A percentile compares a stretch with the other conserved stretches of the same genome.
Evolutionary conservation across 352 stramenopile species (phyloP).

Genomic region (Blastocystis sp.): DNA sequence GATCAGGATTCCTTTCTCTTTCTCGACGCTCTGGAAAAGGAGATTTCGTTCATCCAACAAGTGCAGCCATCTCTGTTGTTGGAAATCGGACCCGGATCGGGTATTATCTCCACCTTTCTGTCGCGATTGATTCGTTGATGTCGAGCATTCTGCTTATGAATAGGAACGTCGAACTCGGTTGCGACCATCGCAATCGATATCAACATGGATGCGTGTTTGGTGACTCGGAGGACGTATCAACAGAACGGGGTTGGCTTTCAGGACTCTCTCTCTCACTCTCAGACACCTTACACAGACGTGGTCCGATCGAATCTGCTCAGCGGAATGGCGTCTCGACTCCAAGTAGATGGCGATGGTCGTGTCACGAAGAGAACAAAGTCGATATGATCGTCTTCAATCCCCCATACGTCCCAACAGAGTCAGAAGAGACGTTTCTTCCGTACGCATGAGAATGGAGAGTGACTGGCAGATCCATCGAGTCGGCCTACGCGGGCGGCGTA

Average conservation of each 20-base stretch:
- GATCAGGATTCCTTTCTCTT: slow-evolving; percentile 21
- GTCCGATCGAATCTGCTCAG: background rate
- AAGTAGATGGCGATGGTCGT: background rate
- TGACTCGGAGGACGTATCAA: background rate
- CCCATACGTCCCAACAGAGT: background rate
- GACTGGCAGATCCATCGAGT: background rate
- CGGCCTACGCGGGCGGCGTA: background rate
- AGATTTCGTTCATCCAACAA: background rate
- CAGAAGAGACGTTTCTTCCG: background rate
- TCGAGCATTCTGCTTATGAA: background rate
- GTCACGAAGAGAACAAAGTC: background rate
- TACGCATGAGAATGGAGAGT: background rate
- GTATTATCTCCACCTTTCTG: slow-evolving; percentile 20
- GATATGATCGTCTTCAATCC: slow-evolving; percentile 1
- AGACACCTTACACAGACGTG: background rate
- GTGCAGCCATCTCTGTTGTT: background rate
- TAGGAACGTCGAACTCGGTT: background rate
- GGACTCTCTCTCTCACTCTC: too few species aligned
- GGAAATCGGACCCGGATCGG: background rate
- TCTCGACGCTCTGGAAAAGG: background rate
- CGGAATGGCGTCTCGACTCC: background rate
- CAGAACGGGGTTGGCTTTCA: background rate
- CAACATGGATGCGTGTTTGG: background rate
- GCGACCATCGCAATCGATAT: slow-evolving; percentile 1
- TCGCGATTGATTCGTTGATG: background rate